Base-by-base conservation (phyloP, 169 alveolate species). In the Cryptosporidium baileyi region DNA sequence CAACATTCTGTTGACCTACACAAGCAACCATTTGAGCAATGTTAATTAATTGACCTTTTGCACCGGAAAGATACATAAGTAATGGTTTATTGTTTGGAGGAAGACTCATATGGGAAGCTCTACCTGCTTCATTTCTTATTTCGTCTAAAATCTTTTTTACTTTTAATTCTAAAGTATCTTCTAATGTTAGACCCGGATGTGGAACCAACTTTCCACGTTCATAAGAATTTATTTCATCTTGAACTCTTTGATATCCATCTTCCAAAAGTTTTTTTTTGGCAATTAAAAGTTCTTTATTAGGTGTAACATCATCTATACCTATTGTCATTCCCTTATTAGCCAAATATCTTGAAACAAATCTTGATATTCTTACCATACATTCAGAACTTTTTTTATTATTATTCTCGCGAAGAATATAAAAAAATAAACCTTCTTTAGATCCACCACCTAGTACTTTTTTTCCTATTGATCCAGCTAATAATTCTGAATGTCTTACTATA, bases 11-110 rank as follows among this genome's bases (percentile, higher is more conserved):
- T 91, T 98, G 98, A 0, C 99, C 99, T n/a, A 97, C 98, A 81
- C 99, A 97, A 1, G 99, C 99, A 81, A 98, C 97, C 99, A 98
- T 98, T 90, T 98, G 98, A 36, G 99, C 97, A 54, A 98, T 91
- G 89, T 98, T 98, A 17, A 96, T 96, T 47, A 96, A 93, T 36
- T 97, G 95, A 5, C 99, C 99, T 82, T 98, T 98, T n/a, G 99
- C 97, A 6, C 99, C 99, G 22, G 98, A 96, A 32, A 95, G 89
- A 57, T 97, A 97, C 99, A 98, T 98, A 61, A 96, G 92, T 44
- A 96, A 92, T 4, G 99, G 99, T 79, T 96, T 91, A 89, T 97
- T 97, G 60, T 93, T 91, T 44, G 94, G 91, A 6, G 96, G 95
- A 26, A 98, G 94, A 47, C 92, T 89, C n/a, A 89, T 80, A 80